phyloP scores from a whole-genome alignment of 345 rosid species.

The Corymbia maculata region DNA sequence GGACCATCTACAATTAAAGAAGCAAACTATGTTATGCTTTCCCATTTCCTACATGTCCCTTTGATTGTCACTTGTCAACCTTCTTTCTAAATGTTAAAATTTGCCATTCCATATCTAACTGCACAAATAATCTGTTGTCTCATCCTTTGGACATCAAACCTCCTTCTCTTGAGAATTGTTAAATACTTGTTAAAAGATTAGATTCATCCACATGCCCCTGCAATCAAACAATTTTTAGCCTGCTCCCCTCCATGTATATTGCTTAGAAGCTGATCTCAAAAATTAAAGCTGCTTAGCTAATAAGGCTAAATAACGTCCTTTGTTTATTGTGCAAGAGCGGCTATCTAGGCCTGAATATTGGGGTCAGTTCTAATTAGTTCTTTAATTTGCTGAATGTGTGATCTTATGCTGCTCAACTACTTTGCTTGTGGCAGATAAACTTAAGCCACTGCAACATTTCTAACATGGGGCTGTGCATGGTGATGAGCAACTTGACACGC shows the following conservation, averaged over 20 bases:
- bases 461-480: slow-evolving; percentile 44
- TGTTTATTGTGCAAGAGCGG: not conserved
- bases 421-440: slow-evolving; percentile 60
- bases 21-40: not conserved
- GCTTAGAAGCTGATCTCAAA: not conserved
- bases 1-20: not conserved
- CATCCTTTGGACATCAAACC: not conserved
- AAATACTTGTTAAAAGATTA: not conserved
- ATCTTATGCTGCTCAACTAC: not conserved
- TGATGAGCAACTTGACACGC: slow-evolving; percentile 73
- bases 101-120: not conserved
- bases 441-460: slow-evolving; percentile 60
- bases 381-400: not conserved
- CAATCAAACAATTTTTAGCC: not conserved
- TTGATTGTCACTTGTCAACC: not conserved
- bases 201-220: not conserved
- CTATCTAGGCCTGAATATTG: not conserved
- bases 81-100: not conserved
- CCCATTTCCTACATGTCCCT: not conserved
- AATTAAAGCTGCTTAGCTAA: not conserved
- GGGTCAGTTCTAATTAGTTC: not conserved
- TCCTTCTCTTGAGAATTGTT: not conserved
- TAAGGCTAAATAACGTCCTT: not conserved
- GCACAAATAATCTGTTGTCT: not conserved
- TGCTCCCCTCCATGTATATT: not conserved